Percentiles rank a stretch among this genome's conserved stretches.
Evolutionary conservation across 495 filamentous ascomycete genomes (phyloP).

Genomic region (Penicillium bovifimosum): DNA sequence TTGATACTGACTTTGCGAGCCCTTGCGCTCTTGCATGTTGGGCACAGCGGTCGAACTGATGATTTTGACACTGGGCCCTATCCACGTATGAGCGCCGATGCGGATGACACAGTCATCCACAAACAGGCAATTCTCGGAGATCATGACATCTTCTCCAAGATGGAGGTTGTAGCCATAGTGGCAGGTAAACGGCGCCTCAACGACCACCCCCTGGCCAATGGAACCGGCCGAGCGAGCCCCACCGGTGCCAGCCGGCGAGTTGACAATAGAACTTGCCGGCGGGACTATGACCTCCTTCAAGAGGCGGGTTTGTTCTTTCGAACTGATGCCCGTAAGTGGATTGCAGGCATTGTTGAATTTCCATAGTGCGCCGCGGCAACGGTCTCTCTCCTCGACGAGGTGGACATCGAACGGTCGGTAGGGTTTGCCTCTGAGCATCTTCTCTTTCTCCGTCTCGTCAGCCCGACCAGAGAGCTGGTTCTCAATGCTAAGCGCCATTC

Average conservation of each 20-base stretch:
- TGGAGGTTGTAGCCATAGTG: constrained; percentile 95
- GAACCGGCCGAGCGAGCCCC: constrained; percentile 43
- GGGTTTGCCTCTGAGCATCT: constrained; percentile 81
- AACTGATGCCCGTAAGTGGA: constrained; percentile 66
- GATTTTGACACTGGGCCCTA: constrained; percentile 85
- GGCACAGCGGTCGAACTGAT: constrained; percentile 70
- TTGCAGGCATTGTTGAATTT: constrained; percentile 88
- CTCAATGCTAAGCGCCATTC: constrained; percentile 44
- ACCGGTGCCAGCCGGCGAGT: constrained; percentile 40
- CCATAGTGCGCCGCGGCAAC: constrained; percentile 78
- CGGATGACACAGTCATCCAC: constrained; percentile 69
- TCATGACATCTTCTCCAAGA: constrained; percentile 80
- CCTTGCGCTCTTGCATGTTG: constrained; percentile 69
- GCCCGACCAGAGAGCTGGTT: constrained; percentile 36
- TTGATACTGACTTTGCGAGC: constrained; percentile 64
- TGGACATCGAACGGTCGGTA: constrained; percentile 75
- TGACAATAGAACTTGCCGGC: constrained; percentile 40
- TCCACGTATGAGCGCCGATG: constrained; percentile 72
- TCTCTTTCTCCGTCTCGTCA: constrained; percentile 77
- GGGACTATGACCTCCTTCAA: constrained; percentile 65
- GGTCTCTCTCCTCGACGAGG: constrained; percentile 78
- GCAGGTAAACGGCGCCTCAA: constrained; percentile 88
- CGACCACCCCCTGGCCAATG: constrained; percentile 69
- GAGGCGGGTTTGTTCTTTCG: constrained; percentile 72
- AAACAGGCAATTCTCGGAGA: constrained; percentile 82